Conservation (phyloP, 768 basidiomycete genomes). For the Candolleomyces eurysporus region DNA sequence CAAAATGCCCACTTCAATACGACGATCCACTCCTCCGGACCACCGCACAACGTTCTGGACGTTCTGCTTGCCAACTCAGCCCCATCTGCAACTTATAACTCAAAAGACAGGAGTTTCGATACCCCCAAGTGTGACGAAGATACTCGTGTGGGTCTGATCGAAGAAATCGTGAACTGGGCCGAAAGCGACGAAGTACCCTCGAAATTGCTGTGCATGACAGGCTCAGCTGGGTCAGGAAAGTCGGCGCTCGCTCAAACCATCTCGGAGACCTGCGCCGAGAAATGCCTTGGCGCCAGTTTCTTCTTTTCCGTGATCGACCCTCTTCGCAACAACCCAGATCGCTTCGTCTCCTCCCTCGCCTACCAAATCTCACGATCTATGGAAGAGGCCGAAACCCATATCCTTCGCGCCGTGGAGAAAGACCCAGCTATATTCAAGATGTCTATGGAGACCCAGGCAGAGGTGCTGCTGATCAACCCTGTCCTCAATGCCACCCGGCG, state of each 20-base stretch:
- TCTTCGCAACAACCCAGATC: neutral
- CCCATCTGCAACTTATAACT: neutral
- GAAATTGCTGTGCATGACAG: conserved; percentile 1
- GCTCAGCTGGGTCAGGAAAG: conserved; percentile 4
- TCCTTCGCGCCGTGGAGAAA: neutral
- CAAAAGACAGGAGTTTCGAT: neutral
- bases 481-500: neutral
- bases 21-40: too few species aligned
- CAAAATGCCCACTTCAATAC: too few species aligned
- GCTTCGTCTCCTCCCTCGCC: conserved; percentile 2
- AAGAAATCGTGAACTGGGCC: neutral
- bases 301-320: conserved; percentile 2
- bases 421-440: neutral
- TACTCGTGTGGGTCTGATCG: neutral
- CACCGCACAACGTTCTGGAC: too few species aligned
- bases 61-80: neutral
- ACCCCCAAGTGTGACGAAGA: neutral
- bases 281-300: neutral
- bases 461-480: neutral
- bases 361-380: neutral
- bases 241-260: conserved; percentile 8
- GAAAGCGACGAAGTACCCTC: neutral
- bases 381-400: neutral
- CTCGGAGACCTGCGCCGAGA: neutral
- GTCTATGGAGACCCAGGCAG: neutral